These are phyloP conservation scores for Cladosporium sp. DNA, from an alignment of 2,329 filamentous ascomycete species.

Conservation along the genomic window DNA sequence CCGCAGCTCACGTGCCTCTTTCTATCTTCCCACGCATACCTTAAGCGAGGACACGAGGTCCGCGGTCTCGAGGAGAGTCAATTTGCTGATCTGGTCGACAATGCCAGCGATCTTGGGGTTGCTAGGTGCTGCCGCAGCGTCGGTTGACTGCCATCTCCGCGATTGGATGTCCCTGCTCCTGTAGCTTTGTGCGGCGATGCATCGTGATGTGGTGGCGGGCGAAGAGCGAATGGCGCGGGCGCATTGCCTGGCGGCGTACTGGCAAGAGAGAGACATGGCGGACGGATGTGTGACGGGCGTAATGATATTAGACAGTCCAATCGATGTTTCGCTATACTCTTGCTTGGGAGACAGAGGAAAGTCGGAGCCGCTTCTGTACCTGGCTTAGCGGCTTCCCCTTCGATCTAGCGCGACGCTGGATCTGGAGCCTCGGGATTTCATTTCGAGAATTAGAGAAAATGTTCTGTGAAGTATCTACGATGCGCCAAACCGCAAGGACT, in stretches of 20 bases:
- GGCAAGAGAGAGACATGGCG: conserved; percentile 42
- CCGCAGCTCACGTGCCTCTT: neutral
- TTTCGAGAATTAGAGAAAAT: conserved; percentile 15
- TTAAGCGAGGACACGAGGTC: conserved; percentile 93
- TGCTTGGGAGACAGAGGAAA: conserved; percentile 11
- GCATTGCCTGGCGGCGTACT: conserved; percentile 42
- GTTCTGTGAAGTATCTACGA: conserved; percentile 1
- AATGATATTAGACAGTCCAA: conserved; percentile 3
- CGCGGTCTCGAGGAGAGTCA: conserved; percentile 95
- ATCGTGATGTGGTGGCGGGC: conserved; percentile 20
- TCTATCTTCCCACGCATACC: conserved; percentile 50
- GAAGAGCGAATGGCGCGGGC: conserved; percentile 33
- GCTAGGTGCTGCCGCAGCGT: conserved; percentile 46
- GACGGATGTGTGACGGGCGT: neutral
- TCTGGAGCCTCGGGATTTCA: conserved; percentile 2
- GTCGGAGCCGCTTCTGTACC: neutral
- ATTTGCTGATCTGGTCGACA: conserved; percentile 97
- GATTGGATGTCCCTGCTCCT: conserved; percentile 26
- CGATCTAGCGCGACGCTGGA: neutral
- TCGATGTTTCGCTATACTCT: conserved; percentile 2
- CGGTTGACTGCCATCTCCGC: conserved; percentile 85
- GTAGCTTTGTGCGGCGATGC: conserved; percentile 21
- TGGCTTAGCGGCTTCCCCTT: conserved; percentile 10
- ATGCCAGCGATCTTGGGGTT: conserved; percentile 93
- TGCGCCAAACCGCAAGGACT: conserved; percentile 3